Conservation (phyloP, 2,329 filamentous ascomycete genomes). For the Aspergillus terreus region DNA sequence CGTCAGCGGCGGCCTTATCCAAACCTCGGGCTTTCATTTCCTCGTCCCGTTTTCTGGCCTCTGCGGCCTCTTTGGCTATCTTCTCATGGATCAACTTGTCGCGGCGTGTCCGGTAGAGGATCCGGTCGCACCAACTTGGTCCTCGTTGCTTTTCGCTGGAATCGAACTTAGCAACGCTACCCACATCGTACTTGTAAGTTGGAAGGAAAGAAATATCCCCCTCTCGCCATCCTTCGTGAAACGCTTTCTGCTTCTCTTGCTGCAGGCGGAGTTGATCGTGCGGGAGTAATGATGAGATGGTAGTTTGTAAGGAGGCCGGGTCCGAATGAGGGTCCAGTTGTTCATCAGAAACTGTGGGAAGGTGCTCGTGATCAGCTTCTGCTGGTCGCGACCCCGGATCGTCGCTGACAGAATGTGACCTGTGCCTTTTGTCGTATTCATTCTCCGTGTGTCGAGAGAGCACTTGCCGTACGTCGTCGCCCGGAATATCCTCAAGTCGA, state of each 20-base stretch:
- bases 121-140: conserved; percentile 95
- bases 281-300: conserved; percentile 77
- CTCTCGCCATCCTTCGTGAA: conserved; percentile 90
- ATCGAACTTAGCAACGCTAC: conserved; percentile 89
- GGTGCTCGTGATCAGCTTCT: not conserved
- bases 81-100: conserved; percentile 65
- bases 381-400: not conserved
- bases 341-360: conserved; percentile 47
- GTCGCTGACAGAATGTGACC: conserved; percentile 10
- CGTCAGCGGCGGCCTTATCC: conserved; percentile 69
- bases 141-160: conserved; percentile 90
- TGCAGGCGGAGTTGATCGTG: conserved; percentile 81
- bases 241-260: conserved; percentile 71
- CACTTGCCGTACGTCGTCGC: conserved; percentile 81
- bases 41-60: conserved; percentile 68
- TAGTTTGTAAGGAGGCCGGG: conserved; percentile 82
- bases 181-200: conserved; percentile 96
- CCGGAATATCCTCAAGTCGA: conserved; percentile 79
- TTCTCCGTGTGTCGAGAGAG: conserved; percentile 78
- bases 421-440: conserved; percentile 62
- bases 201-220: conserved; percentile 84
- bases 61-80: conserved; percentile 60
- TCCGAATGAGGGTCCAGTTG: conserved; percentile 70
- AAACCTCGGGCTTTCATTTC: conserved; percentile 81
- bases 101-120: conserved; percentile 74